Conservation (phyloP, 371 early-diverging fungal genomes). For the Lichtheimia ramosa region DNA sequence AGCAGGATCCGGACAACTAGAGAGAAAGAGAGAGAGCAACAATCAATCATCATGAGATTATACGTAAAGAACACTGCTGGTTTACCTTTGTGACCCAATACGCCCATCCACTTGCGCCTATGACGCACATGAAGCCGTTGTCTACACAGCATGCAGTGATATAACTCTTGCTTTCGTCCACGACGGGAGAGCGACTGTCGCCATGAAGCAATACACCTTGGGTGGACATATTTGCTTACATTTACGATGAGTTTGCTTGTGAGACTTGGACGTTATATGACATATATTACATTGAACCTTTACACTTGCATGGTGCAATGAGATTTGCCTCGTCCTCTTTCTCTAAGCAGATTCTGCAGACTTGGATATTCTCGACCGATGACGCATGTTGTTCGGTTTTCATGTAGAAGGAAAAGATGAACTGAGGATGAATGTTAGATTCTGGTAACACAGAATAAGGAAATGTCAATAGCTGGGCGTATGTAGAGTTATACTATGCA, state of each 20-base stretch:
- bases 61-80: not conserved
- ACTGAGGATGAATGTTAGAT: no score
- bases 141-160: constrained; percentile 41
- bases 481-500: no score
- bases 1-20: constrained; percentile 29
- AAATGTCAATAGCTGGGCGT: no score
- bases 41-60: not conserved
- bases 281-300: constrained; percentile 50
- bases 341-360: constrained; percentile 58
- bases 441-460: not conserved
- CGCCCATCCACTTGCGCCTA: constrained; percentile 17
- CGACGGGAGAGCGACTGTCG: constrained; percentile 28
- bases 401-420: no score
- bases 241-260: no score
- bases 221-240: constrained; percentile 56
- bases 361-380: not conserved
- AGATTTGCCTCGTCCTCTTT: constrained; percentile 40
- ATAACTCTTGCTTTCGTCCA: constrained; percentile 32
- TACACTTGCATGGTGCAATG: constrained; percentile 59
- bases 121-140: constrained; percentile 28
- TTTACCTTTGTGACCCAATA: constrained; percentile 36
- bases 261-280: no score
- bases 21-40: constrained; percentile 11
- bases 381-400: not conserved
- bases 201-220: constrained; percentile 59